phyloP scores from a whole-genome alignment of 805 yeast species.

The Monosporozyma aerobia region DNA sequence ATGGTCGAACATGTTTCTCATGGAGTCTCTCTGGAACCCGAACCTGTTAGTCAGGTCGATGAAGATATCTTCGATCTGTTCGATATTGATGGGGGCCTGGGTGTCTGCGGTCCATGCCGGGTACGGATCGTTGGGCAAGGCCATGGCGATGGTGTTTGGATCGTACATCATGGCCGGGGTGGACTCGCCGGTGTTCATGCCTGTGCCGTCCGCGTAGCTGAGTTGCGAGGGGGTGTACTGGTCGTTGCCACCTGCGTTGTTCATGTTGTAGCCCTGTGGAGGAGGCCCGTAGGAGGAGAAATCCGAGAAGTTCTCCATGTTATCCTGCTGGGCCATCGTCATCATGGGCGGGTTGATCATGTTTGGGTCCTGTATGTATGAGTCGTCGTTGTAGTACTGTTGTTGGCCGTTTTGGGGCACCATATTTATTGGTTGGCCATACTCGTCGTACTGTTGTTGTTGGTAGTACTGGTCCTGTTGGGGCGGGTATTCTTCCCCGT shows the following conservation, averaged over 20 bases:
- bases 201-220: constrained; percentile 53
- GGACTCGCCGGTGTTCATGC: constrained; percentile 65
- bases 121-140: constrained; percentile 83
- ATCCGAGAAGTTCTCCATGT: constrained; percentile 58
- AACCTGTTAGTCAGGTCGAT: constrained; percentile 75
- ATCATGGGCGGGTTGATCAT: constrained; percentile 30
- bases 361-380: background rate
- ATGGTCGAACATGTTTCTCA: constrained; percentile 86
- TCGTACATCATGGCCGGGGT: constrained; percentile 77
- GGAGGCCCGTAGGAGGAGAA: constrained; percentile 54
- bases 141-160: constrained; percentile 54
- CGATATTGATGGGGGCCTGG: constrained; percentile 75
- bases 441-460: constrained; percentile 4
- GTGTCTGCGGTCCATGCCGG: constrained; percentile 99
- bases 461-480: background rate
- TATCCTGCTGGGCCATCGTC: constrained; percentile 29
- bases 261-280: constrained; percentile 49
- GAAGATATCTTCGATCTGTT: constrained; percentile 79
- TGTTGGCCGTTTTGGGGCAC: background rate
- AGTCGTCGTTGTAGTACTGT: background rate
- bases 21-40: constrained; percentile 87
- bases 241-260: constrained; percentile 6
- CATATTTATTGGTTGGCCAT: constrained; percentile 29
- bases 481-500: background rate
- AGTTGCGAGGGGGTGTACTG: constrained; percentile 80